Percentiles rank a stretch among this genome's conserved stretches.
These are phyloP conservation scores for Sporothrix variecibatus DNA, from an alignment of 2,329 filamentous ascomycete species.

Conservation along the genomic window DNA sequence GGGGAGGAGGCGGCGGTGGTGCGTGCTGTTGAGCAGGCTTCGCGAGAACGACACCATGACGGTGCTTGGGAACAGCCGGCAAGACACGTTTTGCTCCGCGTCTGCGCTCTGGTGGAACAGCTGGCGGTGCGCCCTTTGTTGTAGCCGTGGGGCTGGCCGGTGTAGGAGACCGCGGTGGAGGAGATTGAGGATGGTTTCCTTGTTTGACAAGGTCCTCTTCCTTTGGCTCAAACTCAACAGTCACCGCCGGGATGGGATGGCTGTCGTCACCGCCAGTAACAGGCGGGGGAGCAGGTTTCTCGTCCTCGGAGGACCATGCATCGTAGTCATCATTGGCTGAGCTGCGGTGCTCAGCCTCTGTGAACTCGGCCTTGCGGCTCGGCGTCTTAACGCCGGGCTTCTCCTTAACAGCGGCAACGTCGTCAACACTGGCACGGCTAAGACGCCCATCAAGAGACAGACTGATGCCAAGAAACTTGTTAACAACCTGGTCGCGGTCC, in stretches of 20 bases:
- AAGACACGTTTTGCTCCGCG: constrained; percentile 48
- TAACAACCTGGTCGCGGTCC: constrained; percentile 45
- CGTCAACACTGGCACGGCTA: constrained; percentile 73
- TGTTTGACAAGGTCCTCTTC: constrained; percentile 4
- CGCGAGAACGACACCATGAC: constrained; percentile 52
- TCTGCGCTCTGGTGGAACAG: constrained; percentile 26
- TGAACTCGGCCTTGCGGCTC: constrained; percentile 55
- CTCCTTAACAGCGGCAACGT: constrained; percentile 78
- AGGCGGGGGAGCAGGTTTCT: not conserved
- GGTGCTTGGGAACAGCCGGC: constrained; percentile 58
- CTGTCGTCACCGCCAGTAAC: constrained; percentile 8
- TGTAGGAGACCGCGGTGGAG: not conserved
- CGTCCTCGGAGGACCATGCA: constrained; percentile 3
- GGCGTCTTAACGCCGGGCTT: constrained; percentile 82
- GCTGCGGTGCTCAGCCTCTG: constrained; percentile 12
- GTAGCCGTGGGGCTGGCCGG: not conserved
- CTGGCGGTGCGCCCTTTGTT: not conserved
- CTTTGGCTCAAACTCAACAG: constrained; percentile 11
- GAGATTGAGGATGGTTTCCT: not conserved
- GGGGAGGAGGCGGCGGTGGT: constrained; percentile 22
- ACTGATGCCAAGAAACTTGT: constrained; percentile 69
- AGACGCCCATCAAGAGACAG: constrained; percentile 63
- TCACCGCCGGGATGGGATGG: constrained; percentile 20
- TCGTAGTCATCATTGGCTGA: not conserved
- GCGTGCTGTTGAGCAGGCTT: constrained; percentile 28